Evolutionary conservation across 2,329 filamentous ascomycete genomes (phyloP).

Genomic region (Capronia americana): DNA sequence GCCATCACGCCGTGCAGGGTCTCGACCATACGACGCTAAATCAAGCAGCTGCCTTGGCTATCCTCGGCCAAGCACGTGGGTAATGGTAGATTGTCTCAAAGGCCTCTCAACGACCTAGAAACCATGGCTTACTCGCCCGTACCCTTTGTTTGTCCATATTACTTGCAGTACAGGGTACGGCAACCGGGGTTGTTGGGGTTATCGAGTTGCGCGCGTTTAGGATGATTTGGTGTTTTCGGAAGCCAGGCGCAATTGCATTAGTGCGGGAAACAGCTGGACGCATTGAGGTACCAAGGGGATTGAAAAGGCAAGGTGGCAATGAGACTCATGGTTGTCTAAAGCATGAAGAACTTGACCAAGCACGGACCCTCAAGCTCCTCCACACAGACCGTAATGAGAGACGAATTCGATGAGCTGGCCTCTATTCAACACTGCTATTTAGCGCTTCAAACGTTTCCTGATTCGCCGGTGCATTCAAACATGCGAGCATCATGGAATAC

Average conservation of each 20-base stretch:
- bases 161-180: not conserved
- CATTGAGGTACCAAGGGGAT: not conserved
- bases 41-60: not conserved
- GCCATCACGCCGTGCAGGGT: not conserved
- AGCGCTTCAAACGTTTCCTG: not conserved
- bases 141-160: not conserved
- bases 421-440: not conserved
- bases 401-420: not conserved
- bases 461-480: not conserved
- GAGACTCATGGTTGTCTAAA: not conserved
- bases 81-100: not conserved
- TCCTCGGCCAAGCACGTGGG: not conserved
- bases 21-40: not conserved
- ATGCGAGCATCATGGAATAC: not conserved
- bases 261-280: not conserved
- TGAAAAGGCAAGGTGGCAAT: not conserved
- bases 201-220: not conserved
- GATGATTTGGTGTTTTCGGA: not conserved
- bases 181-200: not conserved
- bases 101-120: not conserved
- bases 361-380: not conserved
- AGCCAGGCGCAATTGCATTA: slow-evolving; percentile 1
- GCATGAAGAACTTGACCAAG: not conserved
- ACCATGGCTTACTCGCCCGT: not conserved
- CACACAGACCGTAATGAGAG: not conserved